Evolutionary conservation across 2,329 filamentous ascomycete genomes (phyloP).

Genomic region (Teratosphaeria gauchensis): DNA sequence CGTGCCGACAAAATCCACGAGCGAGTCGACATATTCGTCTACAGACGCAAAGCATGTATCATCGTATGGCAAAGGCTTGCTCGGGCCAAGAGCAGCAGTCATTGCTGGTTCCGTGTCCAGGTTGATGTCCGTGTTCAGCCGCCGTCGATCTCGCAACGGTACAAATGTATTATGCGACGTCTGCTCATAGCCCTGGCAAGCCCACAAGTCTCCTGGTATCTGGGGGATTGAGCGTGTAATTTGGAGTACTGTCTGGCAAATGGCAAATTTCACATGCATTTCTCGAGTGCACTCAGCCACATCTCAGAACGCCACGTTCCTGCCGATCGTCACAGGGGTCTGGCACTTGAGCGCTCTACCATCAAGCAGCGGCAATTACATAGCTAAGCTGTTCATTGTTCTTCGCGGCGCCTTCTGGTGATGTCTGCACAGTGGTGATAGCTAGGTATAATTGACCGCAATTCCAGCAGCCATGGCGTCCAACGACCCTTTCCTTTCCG

Average conservation of each 20-base stretch:
- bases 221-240: background rate
- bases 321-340: background rate
- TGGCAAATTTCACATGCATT: background rate
- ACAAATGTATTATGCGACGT: background rate
- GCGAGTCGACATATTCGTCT: slow-evolving; percentile 68
- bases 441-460: background rate
- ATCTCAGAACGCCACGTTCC: background rate
- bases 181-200: background rate
- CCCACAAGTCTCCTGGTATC: background rate
- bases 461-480: slow-evolving; percentile 8
- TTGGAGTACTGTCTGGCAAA: background rate
- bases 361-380: background rate
- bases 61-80: slow-evolving; percentile 55
- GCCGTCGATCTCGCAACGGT: slow-evolving; percentile 2
- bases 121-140: background rate
- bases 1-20: slow-evolving; percentile 66
- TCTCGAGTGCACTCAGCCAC: background rate
- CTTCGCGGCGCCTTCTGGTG: background rate
- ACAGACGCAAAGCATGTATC: slow-evolving; percentile 54
- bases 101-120: background rate
- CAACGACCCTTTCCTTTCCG: slow-evolving; percentile 42
- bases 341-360: background rate
- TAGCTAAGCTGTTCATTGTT: background rate
- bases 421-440: background rate
- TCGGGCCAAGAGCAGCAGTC: slow-evolving; percentile 32